Evolutionary conservation across 2,329 filamentous ascomycete species (phyloP), one percentile per base, ranked within the genome.

Genomic region (Penicillium sp.): DNA sequence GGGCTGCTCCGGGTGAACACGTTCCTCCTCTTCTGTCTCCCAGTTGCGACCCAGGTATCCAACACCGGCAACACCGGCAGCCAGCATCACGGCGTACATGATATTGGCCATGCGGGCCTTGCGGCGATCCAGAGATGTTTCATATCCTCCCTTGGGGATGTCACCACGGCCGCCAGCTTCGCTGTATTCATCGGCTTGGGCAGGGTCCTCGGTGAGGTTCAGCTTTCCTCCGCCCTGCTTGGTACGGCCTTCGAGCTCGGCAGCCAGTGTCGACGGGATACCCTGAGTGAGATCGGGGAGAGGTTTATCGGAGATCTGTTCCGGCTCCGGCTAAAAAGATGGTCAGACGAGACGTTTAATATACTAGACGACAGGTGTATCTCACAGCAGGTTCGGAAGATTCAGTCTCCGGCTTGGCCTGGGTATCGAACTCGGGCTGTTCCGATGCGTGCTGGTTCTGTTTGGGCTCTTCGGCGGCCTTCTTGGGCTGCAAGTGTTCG

Each of bases 241-340:
- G 58, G 55, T 60, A 60, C 69, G 76, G 66, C 61, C 72, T 48
- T 76, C 75, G 50, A 87, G 82, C 73, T 96, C 92, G 53, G 86
- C 86, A 50, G 87, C 89, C 49, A 96, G 81, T 1, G 92, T 96
- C 2, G 92, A 96, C 0, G 92, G 92, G 56, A 97, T 95, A 58
- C 92, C 92, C 66, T 92, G 87, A n/a, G 90, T 94, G 40, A 97
- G 80, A 69, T 97, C 92, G 47, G 92, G 92, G 11, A 96, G 82
- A 47, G 89, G 86, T 64, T 86, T 81, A 46, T 82, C 78, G 22
- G 84, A 78, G 25, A 57, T 55, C 38, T 65, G 55, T 40, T 68
- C 65, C 25, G 69, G 57, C 61, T 72, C 66, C 31, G 69, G 63
- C 63, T 78, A 69, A 14, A 50, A 14, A 33, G n/a, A 40, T 25